A percentile compares a stretch with the other conserved stretches of the same genome.
These are phyloP conservation scores for Eimeria praecox DNA, from an alignment of 169 alveolate species.

Conservation along the genomic window DNA sequence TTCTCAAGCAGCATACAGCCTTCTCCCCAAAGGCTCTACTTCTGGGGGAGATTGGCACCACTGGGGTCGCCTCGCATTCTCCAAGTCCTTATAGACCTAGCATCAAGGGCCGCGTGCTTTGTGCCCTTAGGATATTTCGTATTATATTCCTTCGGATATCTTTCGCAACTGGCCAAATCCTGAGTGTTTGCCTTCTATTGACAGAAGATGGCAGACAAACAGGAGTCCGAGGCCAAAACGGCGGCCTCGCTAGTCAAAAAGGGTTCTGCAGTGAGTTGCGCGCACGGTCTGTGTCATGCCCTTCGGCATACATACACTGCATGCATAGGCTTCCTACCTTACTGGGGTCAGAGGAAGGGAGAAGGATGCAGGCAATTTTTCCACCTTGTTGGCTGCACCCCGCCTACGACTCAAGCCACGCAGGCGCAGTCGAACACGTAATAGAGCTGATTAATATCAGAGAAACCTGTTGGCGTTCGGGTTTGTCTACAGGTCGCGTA, in stretches of 20 bases:
- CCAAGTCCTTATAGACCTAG: background rate
- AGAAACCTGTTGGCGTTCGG: background rate
- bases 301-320: background rate
- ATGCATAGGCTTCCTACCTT: background rate
- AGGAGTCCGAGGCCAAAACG: slow-evolving; percentile 72
- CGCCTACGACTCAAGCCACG: background rate
- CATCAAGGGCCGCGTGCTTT: background rate
- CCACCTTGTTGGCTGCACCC: background rate
- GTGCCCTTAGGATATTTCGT: background rate
- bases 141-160: background rate
- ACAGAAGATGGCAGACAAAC: slow-evolving; percentile 52
- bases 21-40: background rate
- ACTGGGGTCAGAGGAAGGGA: background rate
- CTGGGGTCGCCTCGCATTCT: background rate
- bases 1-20: background rate
- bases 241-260: slow-evolving; percentile 57
- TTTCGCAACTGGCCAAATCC: background rate
- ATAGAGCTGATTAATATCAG: background rate
- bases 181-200: background rate
- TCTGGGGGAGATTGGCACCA: background rate
- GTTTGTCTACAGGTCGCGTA: background rate
- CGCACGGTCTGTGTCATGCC: background rate
- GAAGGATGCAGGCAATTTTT: background rate
- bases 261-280: slow-evolving; percentile 69
- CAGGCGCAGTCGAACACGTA: background rate